Evolutionary conservation across 1,284 basidiomycete genomes (phyloP).

Genomic region (Agaricales sp.): DNA sequence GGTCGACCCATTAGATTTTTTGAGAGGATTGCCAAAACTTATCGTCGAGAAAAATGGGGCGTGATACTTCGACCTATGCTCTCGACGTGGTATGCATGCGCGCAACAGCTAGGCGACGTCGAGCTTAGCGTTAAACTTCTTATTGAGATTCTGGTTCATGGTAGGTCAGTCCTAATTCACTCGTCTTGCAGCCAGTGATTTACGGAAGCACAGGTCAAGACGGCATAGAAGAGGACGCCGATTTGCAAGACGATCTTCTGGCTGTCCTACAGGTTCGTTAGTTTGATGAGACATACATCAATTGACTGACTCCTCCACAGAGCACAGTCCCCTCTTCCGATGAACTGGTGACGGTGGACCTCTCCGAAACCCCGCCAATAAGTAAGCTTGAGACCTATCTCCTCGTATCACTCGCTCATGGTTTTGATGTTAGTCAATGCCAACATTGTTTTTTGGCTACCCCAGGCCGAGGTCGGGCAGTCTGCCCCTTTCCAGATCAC

Average conservation of each 20-base stretch:
- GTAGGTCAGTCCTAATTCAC: slow-evolving; percentile 26
- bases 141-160: slow-evolving; percentile 73
- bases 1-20: slow-evolving; percentile 55
- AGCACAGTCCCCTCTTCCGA: slow-evolving; percentile 58
- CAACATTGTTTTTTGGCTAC: slow-evolving; percentile 58
- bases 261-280: slow-evolving; percentile 54
- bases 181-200: slow-evolving; percentile 5
- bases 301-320: slow-evolving; percentile 22
- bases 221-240: slow-evolving; percentile 33
- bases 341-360: slow-evolving; percentile 46
- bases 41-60: slow-evolving; percentile 74
- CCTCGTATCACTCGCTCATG: slow-evolving; percentile 1
- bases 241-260: slow-evolving; percentile 55
- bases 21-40: slow-evolving; percentile 78
- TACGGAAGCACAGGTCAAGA: slow-evolving; percentile 17
- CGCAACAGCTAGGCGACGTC: slow-evolving; percentile 64
- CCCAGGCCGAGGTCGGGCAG: slow-evolving; percentile 50
- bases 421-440: slow-evolving; percentile 42
- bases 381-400: slow-evolving; percentile 32
- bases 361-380: slow-evolving; percentile 50
- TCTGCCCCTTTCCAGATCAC: slow-evolving; percentile 63
- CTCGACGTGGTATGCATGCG: slow-evolving; percentile 70
- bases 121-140: slow-evolving; percentile 64
- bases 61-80: slow-evolving; percentile 63
- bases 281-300: slow-evolving; percentile 4